Conservation (phyloP, 345 rosid species). For the Eucalyptus sp. region DNA sequence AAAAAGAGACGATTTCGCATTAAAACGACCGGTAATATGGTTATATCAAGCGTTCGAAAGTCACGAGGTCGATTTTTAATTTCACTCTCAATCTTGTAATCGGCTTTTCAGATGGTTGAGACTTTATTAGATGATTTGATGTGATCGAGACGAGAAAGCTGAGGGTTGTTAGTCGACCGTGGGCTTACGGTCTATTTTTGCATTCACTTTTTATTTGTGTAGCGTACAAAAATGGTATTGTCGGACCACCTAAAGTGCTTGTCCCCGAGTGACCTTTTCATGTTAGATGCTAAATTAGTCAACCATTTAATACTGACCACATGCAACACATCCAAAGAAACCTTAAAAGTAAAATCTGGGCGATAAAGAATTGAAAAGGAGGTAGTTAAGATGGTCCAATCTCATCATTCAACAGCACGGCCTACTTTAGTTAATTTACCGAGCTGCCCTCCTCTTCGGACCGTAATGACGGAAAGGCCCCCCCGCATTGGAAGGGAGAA, state of each 20-base stretch:
- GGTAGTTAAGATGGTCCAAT: background rate
- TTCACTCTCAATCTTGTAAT: accelerated
- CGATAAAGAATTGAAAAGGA: background rate
- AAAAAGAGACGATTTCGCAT: background rate
- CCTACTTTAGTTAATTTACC: background rate
- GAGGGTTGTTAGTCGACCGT: background rate
- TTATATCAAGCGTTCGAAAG: background rate
- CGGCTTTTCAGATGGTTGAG: accelerated
- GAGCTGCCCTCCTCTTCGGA: background rate
- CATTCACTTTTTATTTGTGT: background rate
- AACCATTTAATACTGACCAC: background rate
- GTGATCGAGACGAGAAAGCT: background rate
- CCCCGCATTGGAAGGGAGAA: background rate
- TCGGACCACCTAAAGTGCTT: background rate
- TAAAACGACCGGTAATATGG: background rate
- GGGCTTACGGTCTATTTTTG: background rate
- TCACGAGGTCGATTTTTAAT: background rate
- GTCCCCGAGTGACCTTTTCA: background rate
- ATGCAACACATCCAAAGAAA: background rate
- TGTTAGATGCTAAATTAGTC: background rate
- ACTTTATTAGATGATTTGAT: background rate
- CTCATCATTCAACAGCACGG: background rate
- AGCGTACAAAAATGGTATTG: background rate
- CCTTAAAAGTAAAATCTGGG: background rate
- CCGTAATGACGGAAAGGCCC: background rate